phyloP scores from a whole-genome alignment of 495 filamentous ascomycete genomes.

The Peziza echinospora region DNA sequence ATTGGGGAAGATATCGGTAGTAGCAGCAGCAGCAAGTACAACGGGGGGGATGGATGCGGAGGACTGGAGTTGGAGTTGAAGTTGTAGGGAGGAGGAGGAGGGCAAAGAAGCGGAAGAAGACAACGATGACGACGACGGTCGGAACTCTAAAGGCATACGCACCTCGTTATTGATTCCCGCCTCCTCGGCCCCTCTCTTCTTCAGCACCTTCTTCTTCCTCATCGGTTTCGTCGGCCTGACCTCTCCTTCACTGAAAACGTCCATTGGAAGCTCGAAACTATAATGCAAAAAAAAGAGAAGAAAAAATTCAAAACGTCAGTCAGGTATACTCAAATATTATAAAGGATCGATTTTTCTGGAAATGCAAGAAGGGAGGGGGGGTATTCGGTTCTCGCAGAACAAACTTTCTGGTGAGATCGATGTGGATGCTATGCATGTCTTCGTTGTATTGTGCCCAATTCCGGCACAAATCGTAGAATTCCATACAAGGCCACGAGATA shows the following conservation, averaged over 20 bases:
- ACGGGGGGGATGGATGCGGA: too few relatives aligned
- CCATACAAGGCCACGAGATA: constrained; percentile 21
- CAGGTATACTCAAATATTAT: too few relatives aligned
- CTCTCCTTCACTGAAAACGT: constrained; percentile 74
- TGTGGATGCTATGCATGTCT: constrained; percentile 16
- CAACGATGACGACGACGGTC: too few relatives aligned
- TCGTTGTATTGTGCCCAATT: constrained; percentile 18
- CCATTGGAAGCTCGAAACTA: constrained; percentile 67
- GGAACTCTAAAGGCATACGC: not conserved
- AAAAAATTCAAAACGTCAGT: not conserved
- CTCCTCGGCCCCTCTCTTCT: not conserved
- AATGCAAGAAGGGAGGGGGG: constrained; percentile 38
- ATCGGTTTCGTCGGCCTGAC: constrained; percentile 36
- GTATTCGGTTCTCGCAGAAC: constrained; percentile 5
- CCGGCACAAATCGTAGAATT: constrained; percentile 23
- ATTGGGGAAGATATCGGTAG: too few relatives aligned
- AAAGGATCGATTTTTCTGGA: constrained; percentile 43
- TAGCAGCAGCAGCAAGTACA: too few relatives aligned
- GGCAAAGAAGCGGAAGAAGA: too few relatives aligned
- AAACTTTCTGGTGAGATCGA: constrained; percentile 20
- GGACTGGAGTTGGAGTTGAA: too few relatives aligned
- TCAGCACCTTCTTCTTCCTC: constrained; percentile 31
- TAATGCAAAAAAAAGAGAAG: constrained; percentile 11
- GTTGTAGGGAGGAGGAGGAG: too few relatives aligned
- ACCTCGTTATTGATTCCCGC: constrained; percentile 1